These are phyloP conservation scores for Steccherinum ochraceum DNA, from an alignment of 768 basidiomycete species.

Conservation along the genomic window DNA sequence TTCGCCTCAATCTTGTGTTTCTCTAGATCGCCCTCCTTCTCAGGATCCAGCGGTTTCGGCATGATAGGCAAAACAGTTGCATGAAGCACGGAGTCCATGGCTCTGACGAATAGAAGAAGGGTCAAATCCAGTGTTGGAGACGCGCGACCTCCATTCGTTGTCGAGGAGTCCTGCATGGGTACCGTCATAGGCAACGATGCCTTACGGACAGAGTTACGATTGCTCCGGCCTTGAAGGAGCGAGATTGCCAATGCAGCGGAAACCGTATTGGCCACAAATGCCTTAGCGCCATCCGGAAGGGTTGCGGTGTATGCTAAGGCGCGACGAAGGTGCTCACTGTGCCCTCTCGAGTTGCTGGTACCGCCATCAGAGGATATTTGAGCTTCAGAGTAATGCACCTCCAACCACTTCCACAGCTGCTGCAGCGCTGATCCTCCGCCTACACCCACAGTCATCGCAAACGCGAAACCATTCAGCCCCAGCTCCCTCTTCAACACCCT, in stretches of 20 bases:
- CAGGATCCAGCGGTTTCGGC: too few relatives aligned
- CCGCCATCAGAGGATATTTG: not conserved
- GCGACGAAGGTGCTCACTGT: not conserved
- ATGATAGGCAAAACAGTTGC: conserved; percentile 32
- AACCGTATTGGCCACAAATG: conserved; percentile 52
- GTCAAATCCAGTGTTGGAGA: conserved; percentile 67
- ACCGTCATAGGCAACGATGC: conserved; percentile 19
- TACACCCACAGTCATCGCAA: conserved; percentile 55
- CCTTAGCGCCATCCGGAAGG: conserved; percentile 33
- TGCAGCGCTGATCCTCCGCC: conserved; percentile 57
- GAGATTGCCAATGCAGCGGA: conserved; percentile 51
- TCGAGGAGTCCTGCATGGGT: conserved; percentile 7
- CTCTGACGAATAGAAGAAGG: conserved; percentile 61
- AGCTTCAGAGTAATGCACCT: not conserved
- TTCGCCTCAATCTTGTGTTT: too few relatives aligned
- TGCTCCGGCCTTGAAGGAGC: conserved; percentile 45
- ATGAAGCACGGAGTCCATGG: conserved; percentile 59
- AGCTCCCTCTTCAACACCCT: conserved; percentile 51
- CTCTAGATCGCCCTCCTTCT: too few relatives aligned
- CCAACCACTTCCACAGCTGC: conserved; percentile 33
- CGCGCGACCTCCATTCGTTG: conserved; percentile 5
- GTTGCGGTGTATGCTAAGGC: not conserved
- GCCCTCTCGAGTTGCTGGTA: not conserved
- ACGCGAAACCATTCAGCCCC: conserved; percentile 60
- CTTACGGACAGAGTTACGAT: conserved; percentile 17